phyloP scores from a whole-genome alignment of 345 rosid genomes.

The Euclidium syriacum region DNA sequence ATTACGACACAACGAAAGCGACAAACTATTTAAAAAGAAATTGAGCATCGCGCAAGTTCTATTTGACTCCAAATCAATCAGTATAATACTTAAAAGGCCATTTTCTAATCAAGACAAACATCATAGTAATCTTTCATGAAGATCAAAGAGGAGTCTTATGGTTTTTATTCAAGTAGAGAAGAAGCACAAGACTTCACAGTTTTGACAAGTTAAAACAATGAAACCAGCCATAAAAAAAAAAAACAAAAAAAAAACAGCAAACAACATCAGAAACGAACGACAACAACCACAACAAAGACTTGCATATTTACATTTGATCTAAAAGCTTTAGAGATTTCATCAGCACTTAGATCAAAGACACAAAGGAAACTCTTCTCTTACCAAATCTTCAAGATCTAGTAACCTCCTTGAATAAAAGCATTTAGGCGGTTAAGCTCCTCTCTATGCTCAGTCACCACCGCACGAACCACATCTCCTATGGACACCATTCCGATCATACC shows the following conservation, averaged over 20 bases:
- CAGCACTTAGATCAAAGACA: background rate
- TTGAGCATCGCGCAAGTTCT: no score
- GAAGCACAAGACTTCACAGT: constrained; percentile 10
- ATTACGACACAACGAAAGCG: no score
- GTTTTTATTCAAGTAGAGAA: constrained; percentile 22
- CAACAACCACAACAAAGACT: constrained; percentile 10
- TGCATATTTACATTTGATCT: constrained; percentile 15
- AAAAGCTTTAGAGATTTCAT: constrained; percentile 12
- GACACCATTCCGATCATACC: constrained; percentile 98
- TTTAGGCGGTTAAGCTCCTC: constrained; percentile 89
- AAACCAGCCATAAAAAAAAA: background rate
- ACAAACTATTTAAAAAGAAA: no score
- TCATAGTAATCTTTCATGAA: background rate
- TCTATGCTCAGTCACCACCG: constrained; percentile 89
- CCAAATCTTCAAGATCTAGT: constrained; percentile 41
- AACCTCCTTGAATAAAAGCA: constrained; percentile 92
- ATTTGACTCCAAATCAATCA: no score
- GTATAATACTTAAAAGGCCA: background rate
- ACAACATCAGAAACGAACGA: constrained; percentile 5
- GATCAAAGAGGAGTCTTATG: constrained; percentile 18
- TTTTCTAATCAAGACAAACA: background rate
- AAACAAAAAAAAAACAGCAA: background rate
- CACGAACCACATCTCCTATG: constrained; percentile 98
- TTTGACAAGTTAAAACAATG: constrained; percentile 14
- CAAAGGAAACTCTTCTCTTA: background rate